These are phyloP conservation scores for Aureobasidium sp. DNA, from an alignment of 2,329 filamentous ascomycete genomes.

Conservation along the genomic window DNA sequence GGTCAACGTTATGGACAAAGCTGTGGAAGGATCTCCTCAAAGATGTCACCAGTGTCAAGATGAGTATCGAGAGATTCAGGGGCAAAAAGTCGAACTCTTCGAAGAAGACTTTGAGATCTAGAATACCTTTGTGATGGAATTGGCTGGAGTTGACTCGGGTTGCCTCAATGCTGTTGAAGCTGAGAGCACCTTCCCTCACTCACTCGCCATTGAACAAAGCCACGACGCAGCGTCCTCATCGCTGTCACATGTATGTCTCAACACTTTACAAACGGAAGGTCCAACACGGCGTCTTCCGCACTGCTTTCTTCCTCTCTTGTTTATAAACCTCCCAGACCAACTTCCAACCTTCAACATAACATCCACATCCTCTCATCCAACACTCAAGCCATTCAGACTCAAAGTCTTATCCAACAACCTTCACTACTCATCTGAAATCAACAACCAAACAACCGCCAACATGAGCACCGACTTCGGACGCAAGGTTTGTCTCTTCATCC, in stretches of 20 bases:
- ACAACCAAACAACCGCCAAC: neutral
- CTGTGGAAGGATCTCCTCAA: neutral
- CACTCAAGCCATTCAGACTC: neutral
- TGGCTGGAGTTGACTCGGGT: neutral
- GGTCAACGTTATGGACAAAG: neutral
- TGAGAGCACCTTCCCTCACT: neutral
- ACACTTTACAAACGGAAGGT: neutral
- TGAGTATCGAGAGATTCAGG: neutral
- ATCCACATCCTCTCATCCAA: neutral
- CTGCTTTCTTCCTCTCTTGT: neutral
- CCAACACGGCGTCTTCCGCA: slow-evolving; percentile 6
- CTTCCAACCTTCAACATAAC: neutral
- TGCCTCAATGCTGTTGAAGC: neutral
- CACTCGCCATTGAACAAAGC: neutral
- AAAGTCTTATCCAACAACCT: neutral
- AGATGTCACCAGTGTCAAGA: neutral
- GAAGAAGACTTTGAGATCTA: neutral
- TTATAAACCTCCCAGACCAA: neutral
- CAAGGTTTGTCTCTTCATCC: slow-evolving; percentile 5
- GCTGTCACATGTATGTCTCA: neutral
- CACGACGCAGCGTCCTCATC: neutral
- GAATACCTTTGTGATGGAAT: neutral
- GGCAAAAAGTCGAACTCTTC: neutral
- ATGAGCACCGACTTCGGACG: slow-evolving; percentile 10
- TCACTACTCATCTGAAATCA: neutral